These are phyloP conservation scores for Cladophialophora yegresii DNA, from an alignment of 2,329 filamentous ascomycete species.

Conservation along the genomic window DNA sequence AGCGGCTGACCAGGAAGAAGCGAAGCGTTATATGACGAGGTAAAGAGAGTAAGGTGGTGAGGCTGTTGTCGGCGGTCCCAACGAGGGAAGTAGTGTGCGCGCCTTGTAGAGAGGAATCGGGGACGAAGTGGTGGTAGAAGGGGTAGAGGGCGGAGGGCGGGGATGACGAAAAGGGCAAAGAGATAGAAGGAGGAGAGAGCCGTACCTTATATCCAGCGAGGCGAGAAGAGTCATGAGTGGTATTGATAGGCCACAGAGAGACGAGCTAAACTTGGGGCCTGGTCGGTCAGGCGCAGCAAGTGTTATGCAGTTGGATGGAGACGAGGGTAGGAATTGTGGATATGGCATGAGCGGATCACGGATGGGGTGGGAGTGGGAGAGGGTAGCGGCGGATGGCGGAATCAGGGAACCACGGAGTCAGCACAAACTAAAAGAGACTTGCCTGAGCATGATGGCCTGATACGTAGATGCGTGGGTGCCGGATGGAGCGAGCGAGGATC, in stretches of 20 bases:
- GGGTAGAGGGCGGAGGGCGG: constrained; percentile 30
- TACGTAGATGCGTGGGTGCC: neutral
- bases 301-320: constrained; percentile 31
- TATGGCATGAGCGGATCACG: neutral
- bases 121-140: constrained; percentile 26
- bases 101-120: constrained; percentile 58
- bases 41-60: constrained; percentile 37
- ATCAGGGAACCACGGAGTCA: neutral
- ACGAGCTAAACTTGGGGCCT: constrained; percentile 35
- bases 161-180: constrained; percentile 40
- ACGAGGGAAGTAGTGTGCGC: constrained; percentile 62
- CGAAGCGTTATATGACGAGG: constrained; percentile 44
- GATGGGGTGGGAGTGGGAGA: constrained; percentile 9
- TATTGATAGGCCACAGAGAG: constrained; percentile 33
- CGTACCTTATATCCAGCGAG: constrained; percentile 37
- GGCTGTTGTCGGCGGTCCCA: constrained; percentile 54
- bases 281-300: constrained; percentile 31
- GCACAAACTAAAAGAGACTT: neutral
- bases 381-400: constrained; percentile 6
- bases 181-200: constrained; percentile 57
- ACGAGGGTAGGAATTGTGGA: constrained; percentile 11
- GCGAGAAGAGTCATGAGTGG: constrained; percentile 25
- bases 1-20: constrained; percentile 48
- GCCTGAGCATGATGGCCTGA: neutral
- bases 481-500: constrained; percentile 8